A percentile compares a stretch with the other conserved stretches of the same genome.
Conservation (phyloP, 805 yeast genomes). For the Myxozyma mucilagina region DNA sequence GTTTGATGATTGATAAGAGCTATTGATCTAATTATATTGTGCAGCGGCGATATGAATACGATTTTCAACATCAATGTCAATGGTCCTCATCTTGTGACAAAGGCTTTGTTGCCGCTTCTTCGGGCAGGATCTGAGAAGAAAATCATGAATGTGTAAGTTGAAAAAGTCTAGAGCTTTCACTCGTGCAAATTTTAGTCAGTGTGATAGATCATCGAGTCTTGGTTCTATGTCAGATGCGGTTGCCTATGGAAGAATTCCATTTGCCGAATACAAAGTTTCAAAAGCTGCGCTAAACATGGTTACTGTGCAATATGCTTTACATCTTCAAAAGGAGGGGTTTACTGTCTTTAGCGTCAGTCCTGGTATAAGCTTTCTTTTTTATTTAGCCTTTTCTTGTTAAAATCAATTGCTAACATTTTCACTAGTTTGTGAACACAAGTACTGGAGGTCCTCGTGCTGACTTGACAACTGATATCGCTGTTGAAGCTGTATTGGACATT, state of each 20-base stretch:
- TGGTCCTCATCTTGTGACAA: neutral
- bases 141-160: neutral
- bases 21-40: neutral
- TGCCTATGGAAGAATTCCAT: neutral
- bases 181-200: neutral
- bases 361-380: neutral
- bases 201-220: neutral
- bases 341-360: neutral
- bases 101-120: neutral
- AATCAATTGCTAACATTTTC: neutral
- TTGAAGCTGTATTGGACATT: neutral
- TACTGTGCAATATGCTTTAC: neutral
- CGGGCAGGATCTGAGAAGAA: neutral
- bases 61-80: conserved; percentile 1
- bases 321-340: neutral
- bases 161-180: neutral
- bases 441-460: neutral
- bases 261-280: neutral
- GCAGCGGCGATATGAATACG: neutral
- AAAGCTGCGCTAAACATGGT: conserved; percentile 2
- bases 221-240: neutral
- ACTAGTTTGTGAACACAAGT: neutral
- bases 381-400: neutral
- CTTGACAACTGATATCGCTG: neutral
- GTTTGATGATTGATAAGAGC: neutral